Evolutionary conservation across 2,329 filamentous ascomycete species (phyloP), one percentile per base, ranked within the genome.

Genomic region (Annulohypoxylon truncatum): DNA sequence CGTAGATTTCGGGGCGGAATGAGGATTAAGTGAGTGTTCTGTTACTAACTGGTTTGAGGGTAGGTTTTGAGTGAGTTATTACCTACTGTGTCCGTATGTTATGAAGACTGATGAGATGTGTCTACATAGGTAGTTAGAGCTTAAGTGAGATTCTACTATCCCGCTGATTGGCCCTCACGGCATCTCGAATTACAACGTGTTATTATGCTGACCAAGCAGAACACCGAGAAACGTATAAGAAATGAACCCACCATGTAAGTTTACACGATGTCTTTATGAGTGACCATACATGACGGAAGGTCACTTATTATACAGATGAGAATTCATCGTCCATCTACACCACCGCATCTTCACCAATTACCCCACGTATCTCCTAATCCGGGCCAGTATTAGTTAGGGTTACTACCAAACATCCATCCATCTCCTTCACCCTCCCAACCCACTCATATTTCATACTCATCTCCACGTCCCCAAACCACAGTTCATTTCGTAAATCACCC

Each of bases 161-260:
- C 6, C 15, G 44, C 28, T 52, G 26, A 50, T 40, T 42, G 44
- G 31, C 10, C 44, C 20, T 1, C 28, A 24, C 33, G 46, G 29
- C 18, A 44, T 24, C 26, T 15, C 3, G 47, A 51, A 61, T 33
- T 15, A 29, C 55, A 64, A 68, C 63, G 66, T 68, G 59, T 68
- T 61, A 60, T 62, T 40, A 44, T 51, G 31, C 15, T 42, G 47
- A 50, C 26, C 12, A 57, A 53, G 35, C 47, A 44, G 10, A 18
- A 33, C 29, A 1, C 22, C 40, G 35, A 22, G 15, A 7, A 20
- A 42, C 38, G 7, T 20, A 20, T 38, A 15, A 13, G 13, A 7
- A 38, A 18, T 38, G 13, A 38, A n/a, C 5, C 13, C 7, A 31
- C 7, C 7, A 2, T 31, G 12, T 31, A 31, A 31, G 29, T 31